Base-by-base conservation (phyloP, 176 grass and related monocot genomes). In the Zoysia japonica region DNA sequence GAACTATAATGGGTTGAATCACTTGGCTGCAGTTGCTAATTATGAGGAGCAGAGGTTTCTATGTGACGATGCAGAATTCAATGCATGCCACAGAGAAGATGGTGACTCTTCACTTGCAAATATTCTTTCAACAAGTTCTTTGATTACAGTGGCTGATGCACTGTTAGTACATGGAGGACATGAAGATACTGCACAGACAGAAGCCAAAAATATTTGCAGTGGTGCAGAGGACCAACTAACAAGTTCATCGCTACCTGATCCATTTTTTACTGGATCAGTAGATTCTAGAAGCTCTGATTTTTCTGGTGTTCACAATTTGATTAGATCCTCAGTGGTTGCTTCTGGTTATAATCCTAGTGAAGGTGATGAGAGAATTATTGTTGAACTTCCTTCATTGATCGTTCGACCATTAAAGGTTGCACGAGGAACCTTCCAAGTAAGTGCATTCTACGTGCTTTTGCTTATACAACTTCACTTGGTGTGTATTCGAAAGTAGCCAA, bases 401-500 rank as follows among this genome's bases (percentile, higher is more conserved):
- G 86, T 98, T 72, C 75, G 92, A 3, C 92, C 92, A 43, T 88
- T 98, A 72, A 94, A 94, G 83, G 90, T 92, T 90, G 92, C 91
- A 62, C 87, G 62, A 51, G 95, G 95, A 86, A 94, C 90, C 67
- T 98, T 98, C 83, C 96, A 98, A 90, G 96, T 94, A 93, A 91
- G 93, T 91, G 74, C 79, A 71, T 84, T 75, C 36, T 88, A 79
- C 36, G 68, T 86, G 82, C 69, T 88, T 88, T 79, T 71, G 76
- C 65, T 80, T 86, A 48, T 82, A 66, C 71, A 85, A 44, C 55
- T 81, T 4, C 60, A 79, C 61, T 44, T 81, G 1, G 19, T 60
- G 57, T 60, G 84, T 15, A 86, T 79, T 73, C 83, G 66, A 72
- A 62, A 51, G 11, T 70, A 47, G 36, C 57, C 69, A 75, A 62